phyloP scores from a whole-genome alignment of 768 basidiomycete species.

The Pisolithus microcarpus region DNA sequence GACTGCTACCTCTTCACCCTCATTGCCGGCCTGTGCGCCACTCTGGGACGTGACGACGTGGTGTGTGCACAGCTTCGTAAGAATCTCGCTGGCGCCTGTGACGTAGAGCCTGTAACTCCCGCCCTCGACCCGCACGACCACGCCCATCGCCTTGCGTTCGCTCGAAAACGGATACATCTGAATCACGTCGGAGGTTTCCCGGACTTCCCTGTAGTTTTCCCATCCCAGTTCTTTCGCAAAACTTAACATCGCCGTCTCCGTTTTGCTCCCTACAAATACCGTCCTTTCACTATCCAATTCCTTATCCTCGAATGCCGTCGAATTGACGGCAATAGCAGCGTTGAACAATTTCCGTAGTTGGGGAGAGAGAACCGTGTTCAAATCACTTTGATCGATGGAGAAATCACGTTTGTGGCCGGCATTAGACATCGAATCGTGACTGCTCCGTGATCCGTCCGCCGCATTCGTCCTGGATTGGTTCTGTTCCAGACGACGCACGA shows the following conservation, averaged over 20 bases:
- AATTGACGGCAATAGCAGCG: conserved; percentile 83
- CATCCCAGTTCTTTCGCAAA: conserved; percentile 80
- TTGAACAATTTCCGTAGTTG: conserved; percentile 66
- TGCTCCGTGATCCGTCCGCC: conserved; percentile 36
- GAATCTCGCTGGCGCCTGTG: conserved; percentile 93
- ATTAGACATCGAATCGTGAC: conserved; percentile 22
- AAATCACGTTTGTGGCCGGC: conserved; percentile 62
- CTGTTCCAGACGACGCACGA: conserved; percentile 70
- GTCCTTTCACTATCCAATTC: conserved; percentile 52
- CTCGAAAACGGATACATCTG: conserved; percentile 95
- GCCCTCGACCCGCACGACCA: conserved; percentile 56
- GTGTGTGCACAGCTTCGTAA: conserved; percentile 64
- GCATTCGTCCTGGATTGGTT: conserved; percentile 70
- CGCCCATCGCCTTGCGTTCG: conserved; percentile 91
- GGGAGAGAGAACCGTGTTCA: conserved; percentile 58
- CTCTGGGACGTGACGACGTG: conserved; percentile 61
- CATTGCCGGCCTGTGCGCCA: conserved; percentile 8
- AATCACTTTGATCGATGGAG: conserved; percentile 69
- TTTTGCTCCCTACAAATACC: conserved; percentile 87
- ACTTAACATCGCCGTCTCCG: conserved; percentile 83
- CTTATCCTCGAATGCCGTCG: conserved; percentile 86
- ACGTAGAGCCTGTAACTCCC: conserved; percentile 64
- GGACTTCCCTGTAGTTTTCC: conserved; percentile 59
- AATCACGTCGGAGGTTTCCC: conserved; percentile 53
- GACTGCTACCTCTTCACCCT: conserved; percentile 41